phyloP scores from a whole-genome alignment of 192 early-diverging fungal species.

The Geosiphon pyriformis region DNA sequence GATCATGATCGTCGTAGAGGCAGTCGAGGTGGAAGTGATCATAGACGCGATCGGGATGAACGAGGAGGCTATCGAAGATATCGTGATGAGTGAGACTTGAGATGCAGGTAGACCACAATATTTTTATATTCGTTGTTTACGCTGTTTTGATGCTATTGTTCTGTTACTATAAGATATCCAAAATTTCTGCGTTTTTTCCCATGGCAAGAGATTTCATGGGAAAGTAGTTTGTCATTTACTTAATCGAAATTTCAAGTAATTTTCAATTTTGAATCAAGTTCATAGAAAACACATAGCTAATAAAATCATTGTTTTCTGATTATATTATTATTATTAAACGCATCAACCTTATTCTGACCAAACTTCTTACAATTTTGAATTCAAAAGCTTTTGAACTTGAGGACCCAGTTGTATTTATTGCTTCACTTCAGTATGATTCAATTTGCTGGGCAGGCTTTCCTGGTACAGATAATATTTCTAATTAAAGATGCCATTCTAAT shows the following conservation, averaged over 20 bases:
- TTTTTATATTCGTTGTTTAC: not conserved
- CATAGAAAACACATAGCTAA: no score
- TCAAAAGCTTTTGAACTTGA: no score
- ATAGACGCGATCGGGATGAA: slow-evolving; percentile 15
- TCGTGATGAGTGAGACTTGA: slow-evolving; percentile 13
- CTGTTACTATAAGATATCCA: not conserved
- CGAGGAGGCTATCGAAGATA: slow-evolving; percentile 7
- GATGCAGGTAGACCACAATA: not conserved
- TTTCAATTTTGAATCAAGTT: no score
- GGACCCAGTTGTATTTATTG: no score
- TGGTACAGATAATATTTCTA: no score
- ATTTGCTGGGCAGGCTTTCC: no score
- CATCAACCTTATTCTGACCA: no score
- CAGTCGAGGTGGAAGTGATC: slow-evolving; percentile 2
- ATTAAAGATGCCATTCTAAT: no score
- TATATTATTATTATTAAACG: not conserved
- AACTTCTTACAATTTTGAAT: no score
- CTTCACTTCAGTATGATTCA: no score
- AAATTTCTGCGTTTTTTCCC: not conserved
- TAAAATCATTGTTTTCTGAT: no score
- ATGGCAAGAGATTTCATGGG: not conserved
- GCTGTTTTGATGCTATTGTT: not conserved
- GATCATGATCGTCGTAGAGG: not conserved
- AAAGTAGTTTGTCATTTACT: not conserved
- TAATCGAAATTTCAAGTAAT: not conserved